Base-by-base conservation (phyloP, 1,139 yeast genomes). In the Taiozyma sp. region DNA sequence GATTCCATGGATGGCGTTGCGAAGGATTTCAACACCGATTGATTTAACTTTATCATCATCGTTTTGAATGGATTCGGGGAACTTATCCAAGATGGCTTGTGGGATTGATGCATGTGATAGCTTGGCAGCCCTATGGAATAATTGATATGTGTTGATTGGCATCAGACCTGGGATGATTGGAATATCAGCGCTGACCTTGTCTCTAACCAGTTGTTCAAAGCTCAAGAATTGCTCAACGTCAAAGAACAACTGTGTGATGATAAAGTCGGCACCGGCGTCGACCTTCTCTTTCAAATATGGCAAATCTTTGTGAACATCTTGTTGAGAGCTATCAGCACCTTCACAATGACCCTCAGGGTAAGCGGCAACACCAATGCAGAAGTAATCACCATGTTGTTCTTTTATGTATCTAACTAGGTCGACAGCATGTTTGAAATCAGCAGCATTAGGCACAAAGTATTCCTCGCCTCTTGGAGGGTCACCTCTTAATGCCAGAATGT, bases 291-390 rank as follows among this genome's bases (percentile, higher is more conserved):
- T 89, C 66, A 93, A 77, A 64, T 78, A 87, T 8, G 92, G 90
- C 49, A 90, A 65, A 66, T 91, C 97, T 48, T 76, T 75, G 30
- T 65, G 63, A 0, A 84, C 83, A 61, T 80, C 78, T 66, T 89
- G 96, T 43, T 73, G 71, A 7, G 80, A 70, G 49, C 71, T 74
- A 57, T 83, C 88, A 9, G 88, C 78, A 22, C 92, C 90, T 55
- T 89, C 96, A 44, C 88, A 91, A 69, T 93, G 98, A 27, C 99
- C 99, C 65, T 93, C 97, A 9, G 97, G 97, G 67, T 92, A 92
- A 1, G 93, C 96, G 4, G 96, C 97, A 9, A 91, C 97, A 48
- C 97, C 97, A 54, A 91, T 75, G 64, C 95, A 84, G 66, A 90
- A 88, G 64, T 81, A 84, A 64, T 85, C 84, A 16, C 89, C 96